A percentile compares a stretch with the other conserved stretches of the same genome.
These are phyloP conservation scores for Colletotrichum sp. DNA, from an alignment of 2,329 filamentous ascomycete genomes.

Conservation along the genomic window DNA sequence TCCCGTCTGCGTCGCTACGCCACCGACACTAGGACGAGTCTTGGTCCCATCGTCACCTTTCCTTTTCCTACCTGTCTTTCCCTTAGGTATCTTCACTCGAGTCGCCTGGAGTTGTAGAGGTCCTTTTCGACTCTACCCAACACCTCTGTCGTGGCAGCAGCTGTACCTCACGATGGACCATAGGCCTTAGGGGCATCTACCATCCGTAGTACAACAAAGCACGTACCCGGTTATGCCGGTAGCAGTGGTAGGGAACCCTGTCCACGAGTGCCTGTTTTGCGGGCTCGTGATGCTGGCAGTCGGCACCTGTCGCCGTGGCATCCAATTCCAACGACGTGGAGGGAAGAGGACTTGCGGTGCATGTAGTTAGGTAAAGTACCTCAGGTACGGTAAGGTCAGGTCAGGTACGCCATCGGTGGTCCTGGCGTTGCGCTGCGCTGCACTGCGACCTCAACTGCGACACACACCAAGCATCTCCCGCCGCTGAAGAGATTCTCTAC, in stretches of 20 bases:
- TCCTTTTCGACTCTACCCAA: not conserved
- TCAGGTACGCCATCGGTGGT: not conserved
- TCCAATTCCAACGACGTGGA: not conserved
- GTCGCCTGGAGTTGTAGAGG: not conserved
- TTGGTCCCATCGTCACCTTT: not conserved
- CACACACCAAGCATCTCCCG: not conserved
- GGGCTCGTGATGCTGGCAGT: not conserved
- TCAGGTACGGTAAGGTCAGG: not conserved
- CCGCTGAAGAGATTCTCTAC: not conserved
- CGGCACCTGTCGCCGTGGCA: constrained; percentile 1
- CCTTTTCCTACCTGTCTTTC: not conserved
- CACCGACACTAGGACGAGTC: not conserved
- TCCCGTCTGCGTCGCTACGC: not conserved
- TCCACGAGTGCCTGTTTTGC: not conserved
- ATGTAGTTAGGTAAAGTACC: not conserved
- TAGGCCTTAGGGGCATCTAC: not conserved
- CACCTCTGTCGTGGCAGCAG: not conserved
- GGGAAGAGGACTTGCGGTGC: not conserved
- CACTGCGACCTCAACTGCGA: not conserved
- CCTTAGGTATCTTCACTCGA: not conserved
- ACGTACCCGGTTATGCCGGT: constrained; percentile 12
- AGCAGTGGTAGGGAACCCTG: not conserved
- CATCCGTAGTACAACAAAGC: not conserved
- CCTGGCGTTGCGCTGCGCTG: not conserved
- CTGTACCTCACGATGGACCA: not conserved